Evolutionary conservation across 1,284 basidiomycete species (phyloP).

Genomic region (Kwoniella shivajii): DNA sequence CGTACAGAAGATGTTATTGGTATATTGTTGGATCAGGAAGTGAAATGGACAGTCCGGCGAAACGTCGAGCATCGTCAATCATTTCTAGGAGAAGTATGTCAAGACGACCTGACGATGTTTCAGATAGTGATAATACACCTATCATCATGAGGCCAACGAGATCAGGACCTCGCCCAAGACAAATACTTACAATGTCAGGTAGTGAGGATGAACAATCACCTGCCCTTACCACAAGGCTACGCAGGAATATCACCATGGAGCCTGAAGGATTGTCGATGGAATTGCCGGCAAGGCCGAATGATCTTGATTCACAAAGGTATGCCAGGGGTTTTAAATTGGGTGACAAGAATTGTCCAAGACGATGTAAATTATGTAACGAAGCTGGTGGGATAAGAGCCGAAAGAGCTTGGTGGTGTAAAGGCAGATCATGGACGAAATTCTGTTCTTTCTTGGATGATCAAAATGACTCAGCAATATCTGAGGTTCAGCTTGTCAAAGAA

Average conservation of each 20-base stretch:
- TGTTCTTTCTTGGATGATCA: constrained; percentile 12
- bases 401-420: constrained; percentile 20
- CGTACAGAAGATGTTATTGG: constrained; percentile 6
- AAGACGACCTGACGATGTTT: not conserved
- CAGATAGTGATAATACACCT: constrained; percentile 3
- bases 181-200: not conserved
- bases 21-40: not conserved
- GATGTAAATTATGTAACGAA: constrained; percentile 13
- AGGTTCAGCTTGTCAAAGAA: not conserved
- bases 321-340: not conserved
- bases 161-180: not conserved
- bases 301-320: constrained; percentile 6
- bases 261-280: not conserved
- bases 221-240: not conserved
- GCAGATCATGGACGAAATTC: constrained; percentile 17
- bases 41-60: not conserved
- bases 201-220: not conserved
- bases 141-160: not conserved
- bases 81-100: not conserved
- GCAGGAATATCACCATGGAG: not conserved
- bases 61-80: no score
- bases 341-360: constrained; percentile 2
- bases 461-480: not conserved
- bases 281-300: not conserved
- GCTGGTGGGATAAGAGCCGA: constrained; percentile 16